Evolutionary conservation across 164 flowering plant species (phyloP), one percentile per base, ranked within the genome.

Genomic region (Magnolia officinalis): DNA sequence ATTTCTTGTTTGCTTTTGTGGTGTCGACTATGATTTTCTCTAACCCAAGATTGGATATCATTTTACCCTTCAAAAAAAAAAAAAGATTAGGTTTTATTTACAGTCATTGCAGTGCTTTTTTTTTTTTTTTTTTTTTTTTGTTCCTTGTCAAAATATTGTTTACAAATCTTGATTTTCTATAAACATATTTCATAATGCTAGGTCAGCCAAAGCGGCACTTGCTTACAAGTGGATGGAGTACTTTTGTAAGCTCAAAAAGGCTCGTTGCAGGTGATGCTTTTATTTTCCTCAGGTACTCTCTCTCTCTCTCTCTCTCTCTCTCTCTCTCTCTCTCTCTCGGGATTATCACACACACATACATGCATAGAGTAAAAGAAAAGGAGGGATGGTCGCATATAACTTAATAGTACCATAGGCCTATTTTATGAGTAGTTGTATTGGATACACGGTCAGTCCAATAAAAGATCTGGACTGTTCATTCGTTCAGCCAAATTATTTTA

Each of bases 151-250:
- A n/a, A 70, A 49, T 29, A 4, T 31, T 13, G 11, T 16, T 6
- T 8, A 11, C 23, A 51, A 11, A 31, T 65, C 5, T 8, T 13
- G 6, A 71, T 75, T 72, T 24, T 14, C 21, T 20, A 50, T 65
- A n/a, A 51, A 4, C 8, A 23, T 37, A 37, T 67, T 29, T 37
- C 58, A 19, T 14, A 11, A 61, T 81, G 19, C 74, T 64, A 89
- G 95, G 93, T 75, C 85, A 89, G 51, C 92, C 95, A 8, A 88
- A 75, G 80, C 75, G 92, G n/a, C 95, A 91, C 75, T 76, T 89
- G 84, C 87, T 91, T 71, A 87, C 89, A 2, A 87, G 82, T 72
- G 95, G 93, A 61, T 91, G 95, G 93, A 89, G 91, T 74, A 71
- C 75, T n/a, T 90, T 89, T 82, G 87, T 89, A 2, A 72, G 82